Evolutionary conservation across 2,329 filamentous ascomycete species (phyloP).

Genomic region (Claviceps spartinae): DNA sequence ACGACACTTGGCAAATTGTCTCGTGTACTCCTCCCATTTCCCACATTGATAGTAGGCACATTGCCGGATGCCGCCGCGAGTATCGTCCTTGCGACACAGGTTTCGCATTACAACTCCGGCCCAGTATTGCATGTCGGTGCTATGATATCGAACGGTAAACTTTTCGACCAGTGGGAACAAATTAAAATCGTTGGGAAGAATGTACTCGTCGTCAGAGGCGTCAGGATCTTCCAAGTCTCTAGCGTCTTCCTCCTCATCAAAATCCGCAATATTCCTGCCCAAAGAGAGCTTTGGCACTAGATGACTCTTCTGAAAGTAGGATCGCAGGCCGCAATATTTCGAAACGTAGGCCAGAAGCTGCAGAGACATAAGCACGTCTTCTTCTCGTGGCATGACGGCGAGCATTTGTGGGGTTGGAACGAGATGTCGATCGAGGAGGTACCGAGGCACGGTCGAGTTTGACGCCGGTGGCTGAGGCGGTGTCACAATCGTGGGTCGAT

Average conservation of each 20-base stretch:
- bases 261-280: slow-evolving; percentile 64
- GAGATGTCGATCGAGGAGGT: slow-evolving; percentile 61
- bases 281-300: slow-evolving; percentile 87
- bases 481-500: slow-evolving; percentile 54
- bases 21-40: slow-evolving; percentile 93
- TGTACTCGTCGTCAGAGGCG: slow-evolving; percentile 70
- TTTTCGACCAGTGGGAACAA: slow-evolving; percentile 98
- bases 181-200: slow-evolving; percentile 89
- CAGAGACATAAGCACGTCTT: slow-evolving; percentile 95
- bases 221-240: slow-evolving; percentile 31
- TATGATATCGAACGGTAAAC: slow-evolving; percentile 91
- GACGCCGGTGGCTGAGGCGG: slow-evolving; percentile 63
- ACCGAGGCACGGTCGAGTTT: slow-evolving; percentile 61
- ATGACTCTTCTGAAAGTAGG: slow-evolving; percentile 92
- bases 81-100: slow-evolving; percentile 94
- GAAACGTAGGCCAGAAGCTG: slow-evolving; percentile 95
- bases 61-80: slow-evolving; percentile 83
- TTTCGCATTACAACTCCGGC: slow-evolving; percentile 98
- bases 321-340: slow-evolving; percentile 92
- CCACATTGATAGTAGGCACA: slow-evolving; percentile 97
- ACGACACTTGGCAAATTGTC: slow-evolving; percentile 95
- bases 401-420: slow-evolving; percentile 61
- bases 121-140: slow-evolving; percentile 99
- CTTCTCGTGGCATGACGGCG: slow-evolving; percentile 87
- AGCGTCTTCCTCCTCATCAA: slow-evolving; percentile 54